Evolutionary conservation across 108 stramenopile genomes (phyloP), one percentile per base, ranked within the genome.

Genomic region (Asterionellopsis glacialis): DNA sequence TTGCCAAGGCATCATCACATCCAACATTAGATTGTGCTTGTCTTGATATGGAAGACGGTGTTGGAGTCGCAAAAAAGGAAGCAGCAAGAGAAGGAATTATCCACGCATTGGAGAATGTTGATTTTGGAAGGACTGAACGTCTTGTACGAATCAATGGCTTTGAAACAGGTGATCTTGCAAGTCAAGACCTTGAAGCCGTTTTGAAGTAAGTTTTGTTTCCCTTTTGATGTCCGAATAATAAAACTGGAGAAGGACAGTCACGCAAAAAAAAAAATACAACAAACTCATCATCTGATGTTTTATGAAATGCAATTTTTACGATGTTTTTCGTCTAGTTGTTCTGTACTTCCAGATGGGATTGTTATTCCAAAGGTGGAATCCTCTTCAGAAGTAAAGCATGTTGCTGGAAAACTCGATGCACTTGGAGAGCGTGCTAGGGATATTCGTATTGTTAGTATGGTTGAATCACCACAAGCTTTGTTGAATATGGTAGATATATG

Each of bases 31-130:
- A 67, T 33, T 40, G 38, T 39, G 69, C 69, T 16, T 65, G 67
- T 50, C 54, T 75, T 57, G 74, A 75, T 64, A 26, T 75, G 39
- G 74, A 75, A 61, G 74, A 75, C 60, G 74, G 74, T 41, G 74
- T 75, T 12, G 68, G 68, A 16, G 16, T 45, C 6, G 58, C 66
- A 25, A 38, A 54, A n/a, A 75, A 75, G 48, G 64, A 69, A 6
- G 64, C 59, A 41, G 74, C 74, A 16, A 52, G 74, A 43, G 15
- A 56, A 0, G 21, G 66, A 10, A 65, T 75, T 0, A 13, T 24
- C 1, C 41, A 75, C 21, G 62, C 74, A 19, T 38, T 75, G 28
- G 28, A 69, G 12, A 18, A 41, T 10, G 25, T 14, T 7, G 44
- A 45, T 13, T 47, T 68, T 25, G 26, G 22, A 33, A 33, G 18